Base-by-base conservation (phyloP, 345 rosid genomes). In the Lepidium didymum region DNA sequence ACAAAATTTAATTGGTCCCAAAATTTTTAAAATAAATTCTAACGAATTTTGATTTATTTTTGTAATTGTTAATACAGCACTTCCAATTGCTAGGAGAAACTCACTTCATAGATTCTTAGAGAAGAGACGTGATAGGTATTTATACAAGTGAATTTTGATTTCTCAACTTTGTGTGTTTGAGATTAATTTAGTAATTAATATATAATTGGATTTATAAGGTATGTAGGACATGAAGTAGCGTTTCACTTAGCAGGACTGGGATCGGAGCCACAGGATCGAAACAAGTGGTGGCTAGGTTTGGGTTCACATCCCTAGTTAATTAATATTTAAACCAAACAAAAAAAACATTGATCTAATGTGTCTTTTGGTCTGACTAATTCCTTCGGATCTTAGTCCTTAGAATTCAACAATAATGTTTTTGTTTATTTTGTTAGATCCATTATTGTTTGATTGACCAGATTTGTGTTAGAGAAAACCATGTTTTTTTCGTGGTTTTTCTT, bases 21-120 rank as follows among this genome's bases (percentile, higher is more conserved):
- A 14, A 0, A 0, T n/a, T 14, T 10, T 1, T 12, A 40, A 33
- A 12, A 27, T 27, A 27, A 27, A 27, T 27, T 29, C 10, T 67
- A 18, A 18, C 5, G 1, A 43, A 41, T 41, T 1, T 3, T 21
- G n/a, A n/a, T n/a, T n/a, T n/a, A n/a, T n/a, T n/a, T n/a, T n/a
- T 11, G 27, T 38, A 2, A 8, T 4, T 34, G 40, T 51, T 52
- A 27, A 18, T 68, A 51, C 84, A 87, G 97, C 80, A 78, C 79
- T 86, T 4, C 92, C 92, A 33, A 82, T 91, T 46, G 91, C 92
- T 4, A 77, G 91, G 77, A 78, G 86, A 69, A 85, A 86, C 52
- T 91, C 97, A 31, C 89, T 91, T 31, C 92, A 86, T 59, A 80
- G 97, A 62, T 88, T 91, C 82, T 43, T 88, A 75, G 96, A 85